Conservation (phyloP, 2,329 filamentous ascomycete species). For the Fusarium heterosporum region DNA sequence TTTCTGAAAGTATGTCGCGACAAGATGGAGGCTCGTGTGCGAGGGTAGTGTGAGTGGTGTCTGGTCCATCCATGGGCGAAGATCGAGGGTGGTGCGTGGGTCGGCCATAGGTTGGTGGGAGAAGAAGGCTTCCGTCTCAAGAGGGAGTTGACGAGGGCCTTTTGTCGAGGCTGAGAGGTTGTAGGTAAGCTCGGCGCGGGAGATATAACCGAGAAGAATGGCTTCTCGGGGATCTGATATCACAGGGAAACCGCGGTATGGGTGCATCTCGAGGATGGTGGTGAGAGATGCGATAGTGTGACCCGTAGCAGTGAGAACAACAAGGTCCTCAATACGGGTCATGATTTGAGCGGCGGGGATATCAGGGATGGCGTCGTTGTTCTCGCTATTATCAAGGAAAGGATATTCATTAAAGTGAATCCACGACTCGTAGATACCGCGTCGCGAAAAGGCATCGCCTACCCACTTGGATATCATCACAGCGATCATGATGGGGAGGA, state of each 20-base stretch:
- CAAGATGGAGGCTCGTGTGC: slow-evolving; percentile 82
- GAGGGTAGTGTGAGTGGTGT: slow-evolving; percentile 91
- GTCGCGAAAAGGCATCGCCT: slow-evolving; percentile 91
- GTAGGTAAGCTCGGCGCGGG: slow-evolving; percentile 86
- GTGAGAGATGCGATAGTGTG: slow-evolving; percentile 85
- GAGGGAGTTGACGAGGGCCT: slow-evolving; percentile 69
- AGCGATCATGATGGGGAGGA: slow-evolving; percentile 98
- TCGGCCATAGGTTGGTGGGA: slow-evolving; percentile 85
- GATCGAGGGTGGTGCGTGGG: slow-evolving; percentile 80
- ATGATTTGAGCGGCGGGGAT: slow-evolving; percentile 89
- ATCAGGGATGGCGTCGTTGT: slow-evolving; percentile 80
- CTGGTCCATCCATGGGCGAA: slow-evolving; percentile 98
- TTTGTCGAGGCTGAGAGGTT: slow-evolving; percentile 71
- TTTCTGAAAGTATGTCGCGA: slow-evolving; percentile 93
- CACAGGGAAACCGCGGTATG: slow-evolving; percentile 92
- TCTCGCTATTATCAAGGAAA: slow-evolving; percentile 89
- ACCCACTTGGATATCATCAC: slow-evolving; percentile 99
- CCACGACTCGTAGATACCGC: slow-evolving; percentile 98
- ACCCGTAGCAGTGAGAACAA: slow-evolving; percentile 85
- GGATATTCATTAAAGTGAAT: slow-evolving; percentile 97
- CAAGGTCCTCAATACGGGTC: slow-evolving; percentile 91
- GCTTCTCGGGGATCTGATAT: slow-evolving; percentile 82
- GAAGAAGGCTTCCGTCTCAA: slow-evolving; percentile 85
- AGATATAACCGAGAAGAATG: slow-evolving; percentile 91
- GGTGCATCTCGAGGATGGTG: slow-evolving; percentile 76